A percentile compares a stretch with the other conserved stretches of the same genome.
phyloP scores from a whole-genome alignment of 2,329 filamentous ascomycete genomes.

The Microdochium nivale region DNA sequence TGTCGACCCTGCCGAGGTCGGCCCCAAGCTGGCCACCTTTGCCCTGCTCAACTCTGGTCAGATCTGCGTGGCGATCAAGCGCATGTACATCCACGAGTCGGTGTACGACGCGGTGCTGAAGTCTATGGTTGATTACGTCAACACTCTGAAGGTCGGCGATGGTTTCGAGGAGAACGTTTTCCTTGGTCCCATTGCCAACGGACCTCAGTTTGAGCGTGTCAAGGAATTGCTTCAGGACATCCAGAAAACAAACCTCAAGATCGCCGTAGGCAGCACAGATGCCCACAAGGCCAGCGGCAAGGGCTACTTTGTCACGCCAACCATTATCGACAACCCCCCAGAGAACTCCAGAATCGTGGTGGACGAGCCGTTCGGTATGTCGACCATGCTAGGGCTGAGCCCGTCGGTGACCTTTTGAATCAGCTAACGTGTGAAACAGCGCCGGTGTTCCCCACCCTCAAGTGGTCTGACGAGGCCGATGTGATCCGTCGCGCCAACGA shows the following conservation, averaged over 20 bases:
- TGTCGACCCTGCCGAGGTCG: conserved; percentile 53
- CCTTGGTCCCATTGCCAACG: conserved; percentile 40
- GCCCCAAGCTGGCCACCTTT: conserved; percentile 36
- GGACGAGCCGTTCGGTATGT: conserved; percentile 39
- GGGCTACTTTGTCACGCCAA: conserved; percentile 49
- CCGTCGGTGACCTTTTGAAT: neutral
- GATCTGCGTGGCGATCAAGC: conserved; percentile 49
- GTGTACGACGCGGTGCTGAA: conserved; percentile 47
- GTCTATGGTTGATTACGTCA: conserved; percentile 40
- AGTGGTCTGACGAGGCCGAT: conserved; percentile 41
- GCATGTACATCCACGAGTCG: conserved; percentile 46
- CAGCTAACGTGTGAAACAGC: neutral
- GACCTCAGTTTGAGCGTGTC: conserved; percentile 38
- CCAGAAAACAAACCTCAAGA: conserved; percentile 22
- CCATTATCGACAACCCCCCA: conserved; percentile 53
- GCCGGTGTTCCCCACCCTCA: conserved; percentile 36
- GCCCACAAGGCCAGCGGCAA: conserved; percentile 10
- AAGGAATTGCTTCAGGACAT: conserved; percentile 34
- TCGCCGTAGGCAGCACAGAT: conserved; percentile 7
- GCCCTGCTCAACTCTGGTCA: conserved; percentile 49
- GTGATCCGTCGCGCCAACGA: conserved; percentile 45
- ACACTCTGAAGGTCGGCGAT: conserved; percentile 28
- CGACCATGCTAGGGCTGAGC: neutral
- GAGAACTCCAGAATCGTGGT: conserved; percentile 46
- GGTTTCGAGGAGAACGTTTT: conserved; percentile 21